Percentiles rank a stretch among this genome's conserved stretches.
Conservation (phyloP, 2,329 filamentous ascomycete genomes). For the Pyricularia sp. region DNA sequence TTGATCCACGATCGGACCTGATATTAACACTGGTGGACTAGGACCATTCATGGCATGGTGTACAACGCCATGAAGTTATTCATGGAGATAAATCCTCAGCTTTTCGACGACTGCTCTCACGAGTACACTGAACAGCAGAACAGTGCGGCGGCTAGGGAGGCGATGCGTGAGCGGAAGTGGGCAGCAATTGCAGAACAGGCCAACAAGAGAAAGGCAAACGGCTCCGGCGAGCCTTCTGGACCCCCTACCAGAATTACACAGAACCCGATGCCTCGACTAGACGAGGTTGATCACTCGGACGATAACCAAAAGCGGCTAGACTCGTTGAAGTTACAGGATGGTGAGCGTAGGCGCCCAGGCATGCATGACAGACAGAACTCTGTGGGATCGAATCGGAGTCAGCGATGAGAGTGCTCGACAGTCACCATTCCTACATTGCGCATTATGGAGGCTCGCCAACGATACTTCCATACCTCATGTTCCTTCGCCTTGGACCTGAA, state of each 20-base stretch:
- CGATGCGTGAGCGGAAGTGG: conserved; percentile 79
- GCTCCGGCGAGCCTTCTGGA: conserved; percentile 21
- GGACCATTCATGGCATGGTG: conserved; percentile 98
- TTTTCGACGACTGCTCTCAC: conserved; percentile 97
- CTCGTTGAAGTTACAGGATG: conserved; percentile 83
- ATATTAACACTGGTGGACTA: conserved; percentile 25
- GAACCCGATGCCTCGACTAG: conserved; percentile 40
- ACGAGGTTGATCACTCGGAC: conserved; percentile 74
- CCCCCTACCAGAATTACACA: conserved; percentile 27
- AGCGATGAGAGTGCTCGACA: conserved; percentile 17
- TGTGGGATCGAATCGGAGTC: conserved; percentile 42
- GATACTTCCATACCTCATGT: neutral
- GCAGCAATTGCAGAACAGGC: conserved; percentile 76
- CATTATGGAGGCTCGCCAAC: neutral
- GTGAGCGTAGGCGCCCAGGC: conserved; percentile 46
- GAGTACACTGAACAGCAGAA: conserved; percentile 97
- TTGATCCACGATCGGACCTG: neutral
- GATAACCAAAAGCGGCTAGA: conserved; percentile 83
- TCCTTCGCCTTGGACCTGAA: neutral
- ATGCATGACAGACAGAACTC: conserved; percentile 53
- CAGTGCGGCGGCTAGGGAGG: conserved; percentile 75
- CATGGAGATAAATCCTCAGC: conserved; percentile 98
- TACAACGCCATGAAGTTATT: conserved; percentile 99
- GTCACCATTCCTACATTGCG: neutral
- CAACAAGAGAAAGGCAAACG: conserved; percentile 50